These are phyloP conservation scores for Phytophthora cactorum DNA, from an alignment of 352 stramenopile genomes.

Conservation along the genomic window DNA sequence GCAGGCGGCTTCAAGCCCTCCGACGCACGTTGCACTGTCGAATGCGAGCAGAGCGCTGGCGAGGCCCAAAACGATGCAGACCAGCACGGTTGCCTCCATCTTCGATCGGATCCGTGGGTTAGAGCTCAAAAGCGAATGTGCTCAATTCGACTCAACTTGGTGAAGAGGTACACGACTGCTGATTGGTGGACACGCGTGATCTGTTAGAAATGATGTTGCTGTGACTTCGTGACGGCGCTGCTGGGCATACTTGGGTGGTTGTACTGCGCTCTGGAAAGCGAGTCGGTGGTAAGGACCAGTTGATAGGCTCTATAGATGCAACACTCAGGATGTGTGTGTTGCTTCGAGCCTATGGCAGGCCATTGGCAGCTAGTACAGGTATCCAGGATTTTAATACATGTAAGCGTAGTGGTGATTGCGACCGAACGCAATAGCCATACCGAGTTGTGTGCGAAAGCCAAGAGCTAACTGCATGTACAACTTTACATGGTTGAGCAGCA, in stretches of 20 bases:
- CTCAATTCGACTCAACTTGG: neutral
- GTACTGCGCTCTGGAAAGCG: neutral
- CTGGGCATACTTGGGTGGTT: neutral
- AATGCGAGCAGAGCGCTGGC: slow-evolving; percentile 6
- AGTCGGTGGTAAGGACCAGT: too few species aligned
- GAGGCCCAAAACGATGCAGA: slow-evolving; percentile 18
- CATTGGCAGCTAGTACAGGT: too few species aligned
- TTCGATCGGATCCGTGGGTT: neutral
- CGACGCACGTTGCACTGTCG: slow-evolving; percentile 11
- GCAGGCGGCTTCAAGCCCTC: slow-evolving; percentile 4
- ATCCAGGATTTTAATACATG: too few species aligned
- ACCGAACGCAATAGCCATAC: neutral
- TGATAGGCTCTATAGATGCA: too few species aligned
- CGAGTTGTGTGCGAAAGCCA: neutral
- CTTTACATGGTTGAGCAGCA: too few species aligned
- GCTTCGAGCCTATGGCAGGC: neutral
- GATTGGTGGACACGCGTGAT: neutral
- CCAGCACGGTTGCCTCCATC: slow-evolving; percentile 13
- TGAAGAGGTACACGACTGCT: neutral
- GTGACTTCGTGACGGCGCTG: too few species aligned
- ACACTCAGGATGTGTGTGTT: neutral
- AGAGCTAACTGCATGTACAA: too few species aligned
- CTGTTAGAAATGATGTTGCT: too few species aligned
- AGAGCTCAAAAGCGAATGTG: neutral
- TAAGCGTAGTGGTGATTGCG: neutral